These are phyloP conservation scores for Ogataea ramenticola DNA, from an alignment of 805 yeast species.

Conservation along the genomic window DNA sequence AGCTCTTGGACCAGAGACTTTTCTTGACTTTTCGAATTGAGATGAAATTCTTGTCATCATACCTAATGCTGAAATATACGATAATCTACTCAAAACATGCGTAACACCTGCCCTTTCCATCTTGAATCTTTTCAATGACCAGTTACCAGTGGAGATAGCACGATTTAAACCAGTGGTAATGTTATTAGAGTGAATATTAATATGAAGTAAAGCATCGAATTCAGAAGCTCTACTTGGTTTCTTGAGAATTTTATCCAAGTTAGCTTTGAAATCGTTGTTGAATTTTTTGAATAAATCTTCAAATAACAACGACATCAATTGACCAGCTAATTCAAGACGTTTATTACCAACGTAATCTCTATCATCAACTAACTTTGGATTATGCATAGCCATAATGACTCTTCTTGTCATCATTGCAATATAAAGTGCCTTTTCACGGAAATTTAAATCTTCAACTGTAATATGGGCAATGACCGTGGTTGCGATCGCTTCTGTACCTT, in stretches of 20 bases:
- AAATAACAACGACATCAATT: conserved; percentile 85
- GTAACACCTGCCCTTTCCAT: conserved; percentile 99
- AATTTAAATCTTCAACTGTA: conserved; percentile 73
- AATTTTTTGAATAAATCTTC: conserved; percentile 97
- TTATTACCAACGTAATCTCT: conserved; percentile 98
- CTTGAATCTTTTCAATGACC: conserved; percentile 97
- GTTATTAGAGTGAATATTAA: conserved; percentile 86
- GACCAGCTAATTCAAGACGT: conserved; percentile 95
- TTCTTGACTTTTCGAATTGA: conserved; percentile 97
- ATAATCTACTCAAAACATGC: conserved; percentile 84
- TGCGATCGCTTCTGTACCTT: conserved; percentile 94
- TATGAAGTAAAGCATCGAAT: conserved; percentile 85
- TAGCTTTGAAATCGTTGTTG: conserved; percentile 89
- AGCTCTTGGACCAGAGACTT: conserved; percentile 98
- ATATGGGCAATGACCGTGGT: conserved; percentile 95
- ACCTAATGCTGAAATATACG: conserved; percentile 92
- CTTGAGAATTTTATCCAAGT: conserved; percentile 87
- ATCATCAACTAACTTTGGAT: conserved; percentile 95
- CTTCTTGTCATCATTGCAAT: conserved; percentile 96
- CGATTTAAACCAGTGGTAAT: conserved; percentile 92
- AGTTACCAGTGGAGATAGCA: conserved; percentile 97
- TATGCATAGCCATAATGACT: conserved; percentile 90
- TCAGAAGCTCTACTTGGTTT: conserved; percentile 93
- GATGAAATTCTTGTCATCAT: conserved; percentile 99
- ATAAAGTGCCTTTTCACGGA: conserved; percentile 89